Percentiles rank a stretch among this genome's conserved stretches.
Conservation (phyloP, 2,329 filamentous ascomycete species). For the Penicillium verrucosum region DNA sequence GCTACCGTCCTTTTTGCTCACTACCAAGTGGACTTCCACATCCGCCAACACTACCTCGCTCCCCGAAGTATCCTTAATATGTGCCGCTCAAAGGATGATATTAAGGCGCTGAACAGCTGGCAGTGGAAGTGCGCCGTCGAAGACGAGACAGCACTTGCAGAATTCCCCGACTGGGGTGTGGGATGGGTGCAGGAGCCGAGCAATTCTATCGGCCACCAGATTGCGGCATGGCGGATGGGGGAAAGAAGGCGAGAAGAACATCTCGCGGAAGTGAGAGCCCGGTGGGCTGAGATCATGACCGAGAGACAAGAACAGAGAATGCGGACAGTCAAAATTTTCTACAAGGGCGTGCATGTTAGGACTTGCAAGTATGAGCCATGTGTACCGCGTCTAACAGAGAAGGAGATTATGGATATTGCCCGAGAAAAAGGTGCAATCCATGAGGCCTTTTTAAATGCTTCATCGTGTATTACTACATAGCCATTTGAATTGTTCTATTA, state of each 20-base stretch:
- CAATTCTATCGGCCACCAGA: slow-evolving; percentile 1
- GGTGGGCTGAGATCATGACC: slow-evolving; percentile 19
- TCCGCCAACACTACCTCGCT: slow-evolving; percentile 30
- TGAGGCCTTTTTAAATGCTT: not conserved
- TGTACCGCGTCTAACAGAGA: not conserved
- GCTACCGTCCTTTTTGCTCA: slow-evolving; percentile 23
- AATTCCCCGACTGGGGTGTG: not conserved
- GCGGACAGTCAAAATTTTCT: not conserved
- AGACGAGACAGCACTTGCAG: not conserved
- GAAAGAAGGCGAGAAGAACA: slow-evolving; percentile 3
- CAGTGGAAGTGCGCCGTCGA: slow-evolving; percentile 17
- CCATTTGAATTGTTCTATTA: not conserved
- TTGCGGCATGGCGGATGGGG: not conserved
- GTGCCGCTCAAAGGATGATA: slow-evolving; percentile 30
- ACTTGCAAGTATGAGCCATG: not conserved
- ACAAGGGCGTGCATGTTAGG: not conserved
- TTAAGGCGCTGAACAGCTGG: slow-evolving; percentile 28
- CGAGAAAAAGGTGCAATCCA: not conserved
- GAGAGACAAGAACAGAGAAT: slow-evolving; percentile 16
- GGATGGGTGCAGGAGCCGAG: slow-evolving; percentile 3
- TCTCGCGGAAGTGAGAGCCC: slow-evolving; percentile 5
- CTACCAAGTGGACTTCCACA: slow-evolving; percentile 34
- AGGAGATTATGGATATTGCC: not conserved
- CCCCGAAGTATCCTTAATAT: slow-evolving; percentile 24
- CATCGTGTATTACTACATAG: not conserved